A percentile compares a stretch with the other conserved stretches of the same genome.
These are phyloP conservation scores for Salicornia ramosissima DNA, from an alignment of 148 eudicot genomes.

Conservation along the genomic window DNA sequence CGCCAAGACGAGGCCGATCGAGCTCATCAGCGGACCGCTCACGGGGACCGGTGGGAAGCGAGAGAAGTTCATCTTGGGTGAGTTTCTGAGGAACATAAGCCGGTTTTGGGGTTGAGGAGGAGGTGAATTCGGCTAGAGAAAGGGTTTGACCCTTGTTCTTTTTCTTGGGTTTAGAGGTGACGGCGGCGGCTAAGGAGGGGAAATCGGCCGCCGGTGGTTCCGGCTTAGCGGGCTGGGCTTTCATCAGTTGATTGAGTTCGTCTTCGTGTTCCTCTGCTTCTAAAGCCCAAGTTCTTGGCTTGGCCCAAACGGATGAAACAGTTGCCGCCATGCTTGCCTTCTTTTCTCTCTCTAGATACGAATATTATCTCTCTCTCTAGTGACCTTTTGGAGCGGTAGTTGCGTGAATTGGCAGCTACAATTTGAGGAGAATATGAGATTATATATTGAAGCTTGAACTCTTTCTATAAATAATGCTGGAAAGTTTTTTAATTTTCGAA, in stretches of 20 bases:
- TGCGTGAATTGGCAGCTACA: conserved; percentile 14
- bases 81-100: conserved; percentile 17
- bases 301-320: conserved; percentile 61
- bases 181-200: conserved; percentile 63
- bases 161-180: conserved; percentile 69
- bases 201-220: conserved; percentile 44
- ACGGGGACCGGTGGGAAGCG: conserved; percentile 84
- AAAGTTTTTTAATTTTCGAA: too few species aligned
- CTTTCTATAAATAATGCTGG: too few species aligned
- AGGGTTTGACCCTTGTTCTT: conserved; percentile 65
- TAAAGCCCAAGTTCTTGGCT: conserved; percentile 90
- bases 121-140: conserved; percentile 49
- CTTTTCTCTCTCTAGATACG: conserved; percentile 12
- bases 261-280: conserved; percentile 84
- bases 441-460: too few species aligned
- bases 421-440: too few species aligned
- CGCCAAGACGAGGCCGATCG: conserved; percentile 50
- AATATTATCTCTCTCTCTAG: too few species aligned
- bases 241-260: conserved; percentile 39
- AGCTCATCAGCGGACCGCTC: conserved; percentile 79
- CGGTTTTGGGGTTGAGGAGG: conserved; percentile 22
- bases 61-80: conserved; percentile 41
- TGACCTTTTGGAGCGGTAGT: too few species aligned
- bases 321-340: conserved; percentile 70
- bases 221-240: conserved; percentile 18